Evolutionary conservation across 805 yeast species (phyloP).

Genomic region (Suhomyces sp.): DNA sequence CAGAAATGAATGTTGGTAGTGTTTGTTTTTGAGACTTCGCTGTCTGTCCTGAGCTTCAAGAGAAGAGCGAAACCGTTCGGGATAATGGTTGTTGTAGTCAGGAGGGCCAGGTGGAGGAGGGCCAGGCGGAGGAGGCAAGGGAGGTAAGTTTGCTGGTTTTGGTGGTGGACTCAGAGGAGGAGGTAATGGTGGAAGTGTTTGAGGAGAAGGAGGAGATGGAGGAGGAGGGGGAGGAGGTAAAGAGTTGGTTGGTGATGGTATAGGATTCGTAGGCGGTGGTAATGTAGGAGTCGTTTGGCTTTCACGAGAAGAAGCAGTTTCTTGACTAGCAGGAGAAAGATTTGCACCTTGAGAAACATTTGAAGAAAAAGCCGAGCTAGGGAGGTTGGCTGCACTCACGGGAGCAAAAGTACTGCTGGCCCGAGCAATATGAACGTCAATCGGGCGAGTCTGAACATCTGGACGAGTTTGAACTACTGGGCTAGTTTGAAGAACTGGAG

Average conservation of each 20-base stretch:
- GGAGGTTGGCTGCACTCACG: background rate
- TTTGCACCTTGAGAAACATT: no score
- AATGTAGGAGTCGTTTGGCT: background rate
- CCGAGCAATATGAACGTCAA: background rate
- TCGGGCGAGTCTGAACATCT: background rate
- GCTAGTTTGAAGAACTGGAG: background rate
- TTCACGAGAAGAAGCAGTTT: no score
- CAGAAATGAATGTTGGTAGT: background rate
- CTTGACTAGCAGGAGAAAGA: no score
- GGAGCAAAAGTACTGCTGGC: background rate
- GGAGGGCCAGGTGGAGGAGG: background rate
- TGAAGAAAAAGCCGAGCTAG: background rate
- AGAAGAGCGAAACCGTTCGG: background rate
- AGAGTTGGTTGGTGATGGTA: no score
- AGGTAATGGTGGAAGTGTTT: background rate
- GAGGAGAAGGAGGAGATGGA: background rate
- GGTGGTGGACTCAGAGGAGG: slow-evolving; percentile 1
- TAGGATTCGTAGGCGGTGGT: no score
- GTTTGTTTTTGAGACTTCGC: background rate
- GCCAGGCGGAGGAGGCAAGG: background rate
- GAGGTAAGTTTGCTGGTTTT: background rate
- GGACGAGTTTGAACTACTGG: no score
- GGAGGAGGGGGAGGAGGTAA: background rate
- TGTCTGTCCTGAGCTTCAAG: slow-evolving; percentile 7
- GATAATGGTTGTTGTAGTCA: slow-evolving; percentile 1